A percentile compares a stretch with the other conserved stretches of the same genome.
Evolutionary conservation across 2,329 filamentous ascomycete genomes (phyloP).

Genomic region (Epichloe gansuensis): DNA sequence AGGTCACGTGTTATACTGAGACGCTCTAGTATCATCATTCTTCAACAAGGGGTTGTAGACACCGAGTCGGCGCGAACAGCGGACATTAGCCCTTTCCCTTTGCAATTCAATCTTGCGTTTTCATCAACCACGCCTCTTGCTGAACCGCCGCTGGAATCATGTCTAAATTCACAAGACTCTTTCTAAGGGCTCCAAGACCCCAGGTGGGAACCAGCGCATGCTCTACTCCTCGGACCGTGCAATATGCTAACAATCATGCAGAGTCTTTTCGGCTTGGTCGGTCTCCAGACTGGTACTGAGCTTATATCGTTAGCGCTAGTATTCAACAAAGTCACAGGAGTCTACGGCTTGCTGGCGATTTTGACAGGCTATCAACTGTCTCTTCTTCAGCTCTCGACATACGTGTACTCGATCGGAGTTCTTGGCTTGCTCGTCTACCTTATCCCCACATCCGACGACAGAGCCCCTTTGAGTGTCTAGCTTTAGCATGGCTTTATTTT

Average conservation of each 20-base stretch:
- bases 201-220: slow-evolving; percentile 21
- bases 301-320: slow-evolving; percentile 73
- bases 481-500: slow-evolving; percentile 75
- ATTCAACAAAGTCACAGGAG: slow-evolving; percentile 83
- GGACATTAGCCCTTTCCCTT: neutral
- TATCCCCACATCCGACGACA: slow-evolving; percentile 67
- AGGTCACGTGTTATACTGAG: no score
- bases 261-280: slow-evolving; percentile 78
- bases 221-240: neutral
- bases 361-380: slow-evolving; percentile 79
- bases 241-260: slow-evolving; percentile 24
- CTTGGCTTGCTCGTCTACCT: slow-evolving; percentile 58
- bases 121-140: neutral
- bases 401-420: slow-evolving; percentile 70
- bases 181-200: slow-evolving; percentile 27
- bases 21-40: no score
- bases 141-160: slow-evolving; percentile 11
- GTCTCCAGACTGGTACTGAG: slow-evolving; percentile 74
- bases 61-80: neutral
- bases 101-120: neutral
- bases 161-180: slow-evolving; percentile 25
- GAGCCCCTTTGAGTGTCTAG: slow-evolving; percentile 65
- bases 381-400: slow-evolving; percentile 76
- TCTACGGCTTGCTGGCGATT: slow-evolving; percentile 82
- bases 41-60: no score